Evolutionary conservation across 2,329 filamentous ascomycete genomes (phyloP), one percentile per base, ranked within the genome.

Genomic region (Fusarium sororula): DNA sequence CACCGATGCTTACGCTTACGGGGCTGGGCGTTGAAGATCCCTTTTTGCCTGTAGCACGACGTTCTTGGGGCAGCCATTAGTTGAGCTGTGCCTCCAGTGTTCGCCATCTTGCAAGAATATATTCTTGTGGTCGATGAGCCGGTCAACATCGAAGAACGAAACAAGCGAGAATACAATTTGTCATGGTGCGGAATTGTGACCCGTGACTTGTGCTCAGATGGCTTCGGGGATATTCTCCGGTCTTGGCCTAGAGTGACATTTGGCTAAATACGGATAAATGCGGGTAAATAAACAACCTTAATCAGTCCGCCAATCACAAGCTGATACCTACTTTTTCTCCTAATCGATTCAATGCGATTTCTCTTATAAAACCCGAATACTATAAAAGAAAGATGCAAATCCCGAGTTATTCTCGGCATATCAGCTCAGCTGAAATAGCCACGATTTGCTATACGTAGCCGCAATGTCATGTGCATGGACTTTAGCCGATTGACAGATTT

Each of bases 211-310:
- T 30, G 17, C 64, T 55, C n/a, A 41, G 35, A 28, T 32, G 28
- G 12, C 15, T 9, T 30, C 51, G 64, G 64, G 48, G 38, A 48
- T 42, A 68, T 63, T 69, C 41, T 63, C 66, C 58, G 70, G 58
- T 42, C 44, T 70, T 58, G 66, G 66, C 48, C 42, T 64, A 64
- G 44, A 58, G 44, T 47, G 20, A 5, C 17, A 32, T 69, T 54
- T 69, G 66, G 66, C 66, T 69, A 69, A 69, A 65, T 70, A 3
- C 39, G 66, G 66, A 9, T 69, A 69, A 69, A 69, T 69, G n/a
- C 58, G 58, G 66, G 58, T 70, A 69, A 69, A 58, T 13, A 30
- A 51, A 24, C 58, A 58, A 69, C 58, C 51, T 53, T 70, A 69
- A 65, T 70, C 42, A 55, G 26, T 50, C 26, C 12, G 51, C 51